Evolutionary conservation across 768 basidiomycete genomes (phyloP), one percentile per base, ranked within the genome.

Genomic region (Dentipellis fragilis): DNA sequence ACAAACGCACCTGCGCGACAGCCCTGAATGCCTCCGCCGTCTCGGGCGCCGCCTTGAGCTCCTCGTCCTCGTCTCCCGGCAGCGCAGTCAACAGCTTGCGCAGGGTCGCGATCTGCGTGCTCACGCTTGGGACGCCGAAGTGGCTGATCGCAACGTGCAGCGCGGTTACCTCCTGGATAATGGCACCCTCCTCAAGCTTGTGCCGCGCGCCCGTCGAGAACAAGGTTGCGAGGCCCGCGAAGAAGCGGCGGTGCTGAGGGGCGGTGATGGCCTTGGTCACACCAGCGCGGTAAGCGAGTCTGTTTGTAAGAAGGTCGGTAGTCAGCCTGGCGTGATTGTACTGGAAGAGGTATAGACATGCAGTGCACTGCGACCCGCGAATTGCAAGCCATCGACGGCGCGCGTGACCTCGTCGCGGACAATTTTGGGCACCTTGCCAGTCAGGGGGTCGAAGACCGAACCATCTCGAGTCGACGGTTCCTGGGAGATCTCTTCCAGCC

Each of bases 331-430:
- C 12, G 37, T n/a, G 4, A 9, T 50, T 17, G 16, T n/a, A 8
- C n/a, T n/a, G n/a, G 36, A 42, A 48, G 1, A 23, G 51, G 17
- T 48, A 16, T 21, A 54, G 23, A 63, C 73, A 59, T 61, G 83
- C 83, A 83, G 64, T 16, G 76, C 72, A 53, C 81, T 76, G 10
- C 81, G 79, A 16, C 83, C 79, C 1, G 74, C 75, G 62, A 86
- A 90, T 57, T 79, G 77, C 35, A 89, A 73, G 0, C 91, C 90
- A 64, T 93, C 90, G 4, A 78, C 77, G 9, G 87, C 91, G 36
- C 75, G 75, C 21, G 79, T 69, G n/a, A 79, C 65, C 23, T 67
- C 66, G 0, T 68, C 72, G 3, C 62, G 68, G 12, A 72, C 55
- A 37, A 78, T 58, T 2, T 55, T 56, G 9, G 78, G 77, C 11